These are phyloP conservation scores for Scleroderma citrinum DNA, from an alignment of 768 basidiomycete genomes.

Conservation along the genomic window DNA sequence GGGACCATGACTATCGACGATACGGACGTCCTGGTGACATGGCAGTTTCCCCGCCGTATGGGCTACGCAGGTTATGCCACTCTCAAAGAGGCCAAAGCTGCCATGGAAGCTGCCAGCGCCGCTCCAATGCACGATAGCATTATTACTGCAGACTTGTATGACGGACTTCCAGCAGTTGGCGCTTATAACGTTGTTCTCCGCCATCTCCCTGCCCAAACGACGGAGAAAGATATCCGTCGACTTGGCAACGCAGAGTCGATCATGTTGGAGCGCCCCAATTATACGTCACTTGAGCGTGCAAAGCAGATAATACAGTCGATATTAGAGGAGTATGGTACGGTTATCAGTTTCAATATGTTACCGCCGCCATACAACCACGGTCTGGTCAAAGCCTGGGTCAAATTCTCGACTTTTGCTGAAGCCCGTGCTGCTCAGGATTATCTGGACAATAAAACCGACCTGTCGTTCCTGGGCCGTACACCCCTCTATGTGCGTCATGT, in stretches of 20 bases:
- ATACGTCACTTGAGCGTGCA: constrained; percentile 29
- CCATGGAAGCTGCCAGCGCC: constrained; percentile 38
- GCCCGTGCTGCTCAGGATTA: constrained; percentile 46
- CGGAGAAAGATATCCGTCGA: constrained; percentile 35
- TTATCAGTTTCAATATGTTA: constrained; percentile 39
- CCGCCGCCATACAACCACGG: constrained; percentile 49
- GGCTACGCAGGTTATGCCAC: constrained; percentile 62
- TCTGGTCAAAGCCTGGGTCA: constrained; percentile 48
- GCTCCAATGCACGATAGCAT: constrained; percentile 33
- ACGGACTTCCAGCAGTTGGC: constrained; percentile 54
- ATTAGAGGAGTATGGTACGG: constrained; percentile 34
- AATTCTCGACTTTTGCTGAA: constrained; percentile 44
- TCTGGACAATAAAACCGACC: constrained; percentile 44
- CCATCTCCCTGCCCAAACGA: constrained; percentile 43
- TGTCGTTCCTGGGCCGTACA: constrained; percentile 40
- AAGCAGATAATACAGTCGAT: constrained; percentile 31
- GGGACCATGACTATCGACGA: constrained; percentile 42
- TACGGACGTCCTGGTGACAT: constrained; percentile 50
- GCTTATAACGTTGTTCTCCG: constrained; percentile 55
- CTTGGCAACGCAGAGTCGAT: constrained; percentile 45
- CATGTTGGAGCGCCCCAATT: constrained; percentile 48
- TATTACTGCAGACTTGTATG: constrained; percentile 45
- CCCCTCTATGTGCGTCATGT: constrained; percentile 48
- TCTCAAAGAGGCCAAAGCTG: constrained; percentile 42
- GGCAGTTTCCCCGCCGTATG: constrained; percentile 50